Evolutionary conservation across 306 rosid genomes (phyloP), one percentile per base, ranked within the genome.

Genomic region (Inga oerstediana): DNA sequence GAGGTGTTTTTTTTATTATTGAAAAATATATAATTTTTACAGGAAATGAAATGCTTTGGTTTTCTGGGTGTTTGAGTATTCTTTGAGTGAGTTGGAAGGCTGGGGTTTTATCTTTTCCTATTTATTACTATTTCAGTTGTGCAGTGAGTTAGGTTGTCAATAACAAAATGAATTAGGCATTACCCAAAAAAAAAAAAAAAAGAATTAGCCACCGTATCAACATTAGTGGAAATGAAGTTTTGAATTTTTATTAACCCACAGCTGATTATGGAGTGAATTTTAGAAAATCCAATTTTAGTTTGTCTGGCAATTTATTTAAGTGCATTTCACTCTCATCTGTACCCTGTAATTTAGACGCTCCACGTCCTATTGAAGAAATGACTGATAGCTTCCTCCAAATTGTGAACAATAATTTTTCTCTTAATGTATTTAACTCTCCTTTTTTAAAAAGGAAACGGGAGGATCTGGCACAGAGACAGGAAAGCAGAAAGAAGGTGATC

Each of bases 401-500:
- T 75, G 54, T 44, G 66, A 37, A 70, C 48, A 79, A 71, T 81
- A n/a, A 74, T 74, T 46, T 71, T 80, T 80, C 30, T 72, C 62
- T 79, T 41, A 73, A 75, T 5, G 14, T 35, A 62, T 35, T 62
- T 80, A 41, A 56, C 46, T 76, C 15, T 39, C 62, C 20, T 66
- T 65, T 56, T 72, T 39, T 30, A 71, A 46, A 46, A 77, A 97
- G 99, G 98, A 92, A 72, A 80, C 86, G 79, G 97, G 94, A 83
- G 94, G 91, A 34, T 59, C 87, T 45, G 79, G 83, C 82, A 79
- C 35, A 24, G 98, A 91, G 79, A 51, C 82, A 37, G 87, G 77
- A 75, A 90, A 85, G 88, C 97, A 69, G 86, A 92, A 86, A 76
- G 98, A 97, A 80, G 88, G 51, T 82, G 95, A 90, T 74, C 92